A percentile compares a stretch with the other conserved stretches of the same genome.
These are phyloP conservation scores for Vitellaria paradoxa DNA, from an alignment of 179 eudicot genomes.

Conservation along the genomic window DNA sequence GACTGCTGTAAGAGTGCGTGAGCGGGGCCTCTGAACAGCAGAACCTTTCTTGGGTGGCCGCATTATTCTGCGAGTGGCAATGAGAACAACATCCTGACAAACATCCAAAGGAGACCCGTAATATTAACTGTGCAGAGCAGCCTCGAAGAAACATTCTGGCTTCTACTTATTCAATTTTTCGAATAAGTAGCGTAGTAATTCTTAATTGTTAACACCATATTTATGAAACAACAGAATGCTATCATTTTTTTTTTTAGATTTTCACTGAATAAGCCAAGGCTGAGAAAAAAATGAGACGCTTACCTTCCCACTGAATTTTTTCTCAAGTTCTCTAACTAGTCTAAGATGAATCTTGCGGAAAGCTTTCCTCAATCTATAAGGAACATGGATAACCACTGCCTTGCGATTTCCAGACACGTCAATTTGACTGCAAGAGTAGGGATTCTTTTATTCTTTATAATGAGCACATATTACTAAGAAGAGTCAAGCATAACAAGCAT, in stretches of 20 bases:
- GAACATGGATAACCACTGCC: slow-evolving; percentile 62
- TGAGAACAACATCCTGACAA: slow-evolving; percentile 50
- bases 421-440: slow-evolving; percentile 35
- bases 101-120: neutral
- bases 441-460: neutral
- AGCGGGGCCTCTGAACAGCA: slow-evolving; percentile 47
- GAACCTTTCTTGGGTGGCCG: slow-evolving; percentile 64
- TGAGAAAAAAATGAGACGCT: neutral
- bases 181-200: too few relatives aligned
- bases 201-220: too few relatives aligned
- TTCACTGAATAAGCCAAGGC: too few relatives aligned
- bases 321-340: slow-evolving; percentile 57
- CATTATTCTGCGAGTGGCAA: slow-evolving; percentile 57
- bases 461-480: neutral
- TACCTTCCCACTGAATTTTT: slow-evolving; percentile 36
- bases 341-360: slow-evolving; percentile 60
- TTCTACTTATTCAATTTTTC: too few relatives aligned
- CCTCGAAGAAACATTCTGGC: too few relatives aligned
- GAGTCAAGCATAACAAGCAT: too few relatives aligned
- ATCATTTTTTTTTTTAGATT: too few relatives aligned
- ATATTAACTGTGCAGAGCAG: too few relatives aligned
- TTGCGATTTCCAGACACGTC: slow-evolving; percentile 52
- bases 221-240: too few relatives aligned
- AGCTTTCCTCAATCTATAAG: slow-evolving; percentile 54
- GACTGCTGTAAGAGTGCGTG: slow-evolving; percentile 52